Conservation (phyloP, 179 eudicot genomes). For the Actinidia chinensis region DNA sequence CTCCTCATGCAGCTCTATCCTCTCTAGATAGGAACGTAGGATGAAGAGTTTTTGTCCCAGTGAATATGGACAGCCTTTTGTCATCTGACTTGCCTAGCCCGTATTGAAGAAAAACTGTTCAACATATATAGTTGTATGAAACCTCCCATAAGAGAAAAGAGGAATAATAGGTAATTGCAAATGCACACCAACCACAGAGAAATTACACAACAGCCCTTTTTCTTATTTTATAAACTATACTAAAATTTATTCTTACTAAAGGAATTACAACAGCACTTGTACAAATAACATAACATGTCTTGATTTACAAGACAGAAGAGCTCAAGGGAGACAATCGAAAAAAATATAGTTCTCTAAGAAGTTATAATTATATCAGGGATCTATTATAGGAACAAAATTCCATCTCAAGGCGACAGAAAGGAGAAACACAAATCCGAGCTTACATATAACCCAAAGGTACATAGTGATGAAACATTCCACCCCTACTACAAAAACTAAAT, state of each 20-base stretch:
- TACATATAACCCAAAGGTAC: not conserved
- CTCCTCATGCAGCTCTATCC: slow-evolving; percentile 87
- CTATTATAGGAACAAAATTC: not conserved
- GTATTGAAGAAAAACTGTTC: slow-evolving; percentile 87
- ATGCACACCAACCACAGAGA: not conserved
- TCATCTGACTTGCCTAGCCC: slow-evolving; percentile 98
- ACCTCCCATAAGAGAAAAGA: not conserved
- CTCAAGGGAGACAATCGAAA: not conserved
- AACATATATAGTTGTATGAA: slow-evolving; percentile 2
- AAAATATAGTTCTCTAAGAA: not conserved
- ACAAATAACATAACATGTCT: too few relatives aligned
- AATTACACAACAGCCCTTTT: not conserved
- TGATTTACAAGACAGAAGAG: too few relatives aligned
- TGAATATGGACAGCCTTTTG: slow-evolving; percentile 78
- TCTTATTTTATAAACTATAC: not conserved
- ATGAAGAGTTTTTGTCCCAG: slow-evolving; percentile 97
- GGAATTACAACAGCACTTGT: not conserved
- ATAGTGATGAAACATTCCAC: not conserved
- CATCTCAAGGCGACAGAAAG: not conserved
- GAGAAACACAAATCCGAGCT: not conserved
- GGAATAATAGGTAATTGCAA: slow-evolving; percentile 1
- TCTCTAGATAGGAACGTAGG: slow-evolving; percentile 80
- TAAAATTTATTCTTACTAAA: not conserved
- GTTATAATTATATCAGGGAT: not conserved
- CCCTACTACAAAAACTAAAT: not conserved